Evolutionary conservation across 148 eudicot species (phyloP).

Genomic region (Fagopyrum tataricum): DNA sequence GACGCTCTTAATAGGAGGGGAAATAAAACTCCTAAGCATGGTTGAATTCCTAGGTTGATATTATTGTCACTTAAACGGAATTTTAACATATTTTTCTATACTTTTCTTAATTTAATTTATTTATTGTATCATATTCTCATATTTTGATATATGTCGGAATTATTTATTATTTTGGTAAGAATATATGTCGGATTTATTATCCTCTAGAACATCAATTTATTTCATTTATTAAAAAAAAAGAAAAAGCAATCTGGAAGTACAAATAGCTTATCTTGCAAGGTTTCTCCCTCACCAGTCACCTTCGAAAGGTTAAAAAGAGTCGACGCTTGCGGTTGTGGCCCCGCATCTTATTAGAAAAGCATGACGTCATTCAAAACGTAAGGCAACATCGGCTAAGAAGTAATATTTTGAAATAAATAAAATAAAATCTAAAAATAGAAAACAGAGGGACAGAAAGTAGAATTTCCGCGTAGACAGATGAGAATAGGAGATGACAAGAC

Average conservation of each 20-base stretch:
- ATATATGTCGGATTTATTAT: too few relatives aligned
- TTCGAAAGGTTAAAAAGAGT: neutral
- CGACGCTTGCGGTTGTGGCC: too few relatives aligned
- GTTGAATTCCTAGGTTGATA: too few relatives aligned
- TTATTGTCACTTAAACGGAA: too few relatives aligned
- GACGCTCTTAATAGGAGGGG: too few relatives aligned
- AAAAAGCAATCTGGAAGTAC: neutral
- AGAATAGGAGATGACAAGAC: constrained; percentile 15
- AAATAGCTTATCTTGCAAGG: constrained; percentile 10
- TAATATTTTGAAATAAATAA: neutral
- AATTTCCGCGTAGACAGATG: constrained; percentile 78
- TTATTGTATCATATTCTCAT: too few relatives aligned
- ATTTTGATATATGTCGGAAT: too few relatives aligned
- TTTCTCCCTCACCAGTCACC: neutral
- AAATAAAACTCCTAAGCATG: too few relatives aligned
- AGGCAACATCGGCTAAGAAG: constrained; percentile 18
- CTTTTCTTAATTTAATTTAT: too few relatives aligned
- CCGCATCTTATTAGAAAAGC: constrained; percentile 27
- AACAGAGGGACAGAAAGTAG: constrained; percentile 16
- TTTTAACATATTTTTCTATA: too few relatives aligned
- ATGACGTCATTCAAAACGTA: constrained; percentile 43
- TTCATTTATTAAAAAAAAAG: neutral
- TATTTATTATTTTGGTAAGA: too few relatives aligned
- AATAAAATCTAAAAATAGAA: neutral
- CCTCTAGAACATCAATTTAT: neutral